Evolutionary conservation across 139 green algal genomes (phyloP), one percentile per base, ranked within the genome.

Genomic region (Gonium pectorale): DNA sequence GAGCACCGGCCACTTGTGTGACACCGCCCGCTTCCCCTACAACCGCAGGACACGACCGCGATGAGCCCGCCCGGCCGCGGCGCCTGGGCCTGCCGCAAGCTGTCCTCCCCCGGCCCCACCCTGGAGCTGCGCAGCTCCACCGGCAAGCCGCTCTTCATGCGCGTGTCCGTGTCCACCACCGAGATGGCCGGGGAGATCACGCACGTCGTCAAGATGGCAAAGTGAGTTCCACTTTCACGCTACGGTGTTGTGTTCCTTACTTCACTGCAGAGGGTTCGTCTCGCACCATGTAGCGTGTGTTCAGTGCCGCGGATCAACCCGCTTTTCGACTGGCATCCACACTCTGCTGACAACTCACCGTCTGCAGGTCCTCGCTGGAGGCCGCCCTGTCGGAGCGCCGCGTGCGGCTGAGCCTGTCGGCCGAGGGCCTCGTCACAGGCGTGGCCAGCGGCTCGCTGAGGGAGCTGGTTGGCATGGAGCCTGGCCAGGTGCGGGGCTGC

Each of bases 101-200:
- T 26, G 5, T 27, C 19, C 0, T 4, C 5, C 13, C 52, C 27
- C 5, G 72, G 72, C 5, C 62, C 77, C 6, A 83, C 63, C 38
- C 60, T 74, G 62, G 77, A 83, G 63, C 62, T 83, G n/a, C 77
- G 77, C 31, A 83, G 21, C 7, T 7, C 49, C 1, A 19, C 13
- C 29, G 77, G 59, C 41, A 63, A 63, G 43, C 60, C 43, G 17
- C 60, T 83, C 40, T 73, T 64, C 60, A 83, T 83, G 77, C 38
- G 33, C 17, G 63, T 72, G 43, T 70, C 60, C 7, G 44, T 83
- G 6, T 13, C 43, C 2, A 64, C 43, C 0, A 37, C 9, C 2
- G 77, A 83, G 26, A 38, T 51, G 1, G 31, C 22, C 0, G 77
- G 77, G 21, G 77, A 83, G 59, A 5, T 59, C 8, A 35, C 27